Base-by-base conservation (phyloP, 129 eudicot species). In the Helianthus tuberosus region DNA sequence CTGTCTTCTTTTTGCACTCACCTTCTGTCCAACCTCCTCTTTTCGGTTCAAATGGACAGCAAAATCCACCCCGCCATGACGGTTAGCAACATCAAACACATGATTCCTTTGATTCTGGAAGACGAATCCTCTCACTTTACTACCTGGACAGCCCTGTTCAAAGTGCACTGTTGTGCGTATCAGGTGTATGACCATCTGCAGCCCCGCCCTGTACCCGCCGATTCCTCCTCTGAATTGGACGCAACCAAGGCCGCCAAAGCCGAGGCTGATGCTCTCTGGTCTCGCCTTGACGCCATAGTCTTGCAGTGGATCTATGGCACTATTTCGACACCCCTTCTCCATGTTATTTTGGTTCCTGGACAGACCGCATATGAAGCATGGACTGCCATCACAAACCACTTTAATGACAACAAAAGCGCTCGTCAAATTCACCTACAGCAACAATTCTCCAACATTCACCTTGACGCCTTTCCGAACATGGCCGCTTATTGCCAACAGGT, bases 61-160 rank as follows among this genome's bases (percentile, higher is more conserved):
- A 57, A 57, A 7, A 1, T 65, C 38, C 70, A 65, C 8, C 70
- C 70, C 1, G 70, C 70, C 11, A 15, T 65, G 8, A 65, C 32
- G 3, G 52, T 65, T 1, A 65, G 3, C 32, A 65, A 65, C 51
- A 65, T 65, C 27, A 8, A 20, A 10, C 39, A 38, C 32, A 38
- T 65, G 11, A 65, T 65, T 14, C 70, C 70, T 14, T 6, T 65
- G 0, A 39, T 50, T 29, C 70, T 67, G 8, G 54, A 67, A 9
- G 48, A 23, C 2, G 71, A 38, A 52, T 13, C 8, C 1, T 5
- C 5, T 38, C 43, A 38, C 43, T 38, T 1, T 3, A 38, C 43
- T 0, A 38, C 43, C 3, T 38, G 43, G 43, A 38, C 43, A 1
- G 15, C 16, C 11, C 54, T 66, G 0, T 65, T 65, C 32, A 38